A percentile compares a stretch with the other conserved stretches of the same genome.
phyloP scores from a whole-genome alignment of 2,329 filamentous ascomycete genomes.

The Pseudogymnoascus sp. region DNA sequence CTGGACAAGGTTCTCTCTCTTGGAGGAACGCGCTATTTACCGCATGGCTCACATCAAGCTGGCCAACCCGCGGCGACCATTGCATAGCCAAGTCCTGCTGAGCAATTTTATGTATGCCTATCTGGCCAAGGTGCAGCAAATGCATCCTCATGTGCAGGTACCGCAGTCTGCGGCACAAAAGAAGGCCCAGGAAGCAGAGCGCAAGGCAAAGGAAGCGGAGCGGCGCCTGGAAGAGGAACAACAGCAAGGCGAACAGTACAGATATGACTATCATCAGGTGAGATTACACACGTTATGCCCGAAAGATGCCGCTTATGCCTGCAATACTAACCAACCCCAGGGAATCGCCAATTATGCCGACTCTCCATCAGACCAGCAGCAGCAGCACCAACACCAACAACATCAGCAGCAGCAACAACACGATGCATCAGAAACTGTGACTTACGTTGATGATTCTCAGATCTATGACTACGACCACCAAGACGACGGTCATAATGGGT shows the following conservation, averaged over 20 bases:
- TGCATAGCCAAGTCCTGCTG: conserved; percentile 90
- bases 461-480: conserved; percentile 43
- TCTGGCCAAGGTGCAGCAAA: conserved; percentile 94
- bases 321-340: conserved; percentile 21
- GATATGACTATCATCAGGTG: conserved; percentile 32
- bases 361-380: conserved; percentile 14
- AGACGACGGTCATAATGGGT: conserved; percentile 21
- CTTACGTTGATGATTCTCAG: conserved; percentile 42
- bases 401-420: conserved; percentile 19
- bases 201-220: conserved; percentile 36
- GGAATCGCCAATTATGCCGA: conserved; percentile 31
- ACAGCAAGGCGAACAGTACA: conserved; percentile 27
- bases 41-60: conserved; percentile 98
- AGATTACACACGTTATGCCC: conserved; percentile 8
- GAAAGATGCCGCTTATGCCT: neutral
- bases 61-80: conserved; percentile 85
- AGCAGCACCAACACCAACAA: neutral
- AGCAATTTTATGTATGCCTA: conserved; percentile 99
- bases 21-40: conserved; percentile 95
- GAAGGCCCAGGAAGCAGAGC: conserved; percentile 52
- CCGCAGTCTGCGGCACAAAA: conserved; percentile 72
- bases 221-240: conserved; percentile 26
- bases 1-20: conserved; percentile 89
- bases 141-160: conserved; percentile 93
- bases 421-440: conserved; percentile 32